A percentile compares a stretch with the other conserved stretches of the same genome.
Conservation (phyloP, 495 filamentous ascomycete species). For the Penicillium argentinense region DNA sequence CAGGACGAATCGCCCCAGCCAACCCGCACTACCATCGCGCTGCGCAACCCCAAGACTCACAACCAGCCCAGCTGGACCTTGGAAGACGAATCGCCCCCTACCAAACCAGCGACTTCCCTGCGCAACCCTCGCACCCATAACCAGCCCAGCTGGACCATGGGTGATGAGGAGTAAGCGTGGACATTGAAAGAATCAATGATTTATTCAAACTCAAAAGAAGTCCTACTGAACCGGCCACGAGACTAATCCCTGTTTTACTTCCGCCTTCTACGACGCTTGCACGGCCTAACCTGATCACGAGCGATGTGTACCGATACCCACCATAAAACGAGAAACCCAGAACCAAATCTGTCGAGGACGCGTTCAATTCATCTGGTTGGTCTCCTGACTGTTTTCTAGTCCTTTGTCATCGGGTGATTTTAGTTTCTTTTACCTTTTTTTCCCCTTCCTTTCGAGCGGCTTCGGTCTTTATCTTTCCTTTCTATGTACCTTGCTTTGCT, state of each 20-base stretch:
- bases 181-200: neutral
- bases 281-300: conserved; percentile 22
- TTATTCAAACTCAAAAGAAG: too few relatives aligned
- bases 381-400: neutral
- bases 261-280: conserved; percentile 31
- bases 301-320: conserved; percentile 31
- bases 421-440: conserved; percentile 7
- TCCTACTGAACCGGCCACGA: too few relatives aligned
- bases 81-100: conserved; percentile 59
- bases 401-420: neutral
- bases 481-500: conserved; percentile 1
- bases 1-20: conserved; percentile 61
- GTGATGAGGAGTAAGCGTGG: conserved; percentile 15
- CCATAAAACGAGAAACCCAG: conserved; percentile 7
- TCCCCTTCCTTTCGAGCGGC: neutral
- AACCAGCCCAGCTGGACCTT: conserved; percentile 29
- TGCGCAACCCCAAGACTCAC: conserved; percentile 14
- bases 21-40: conserved; percentile 21
- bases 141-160: conserved; percentile 27
- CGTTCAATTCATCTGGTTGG: neutral
- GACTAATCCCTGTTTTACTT: conserved; percentile 21
- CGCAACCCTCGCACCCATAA: conserved; percentile 21
- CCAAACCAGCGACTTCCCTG: conserved; percentile 21
- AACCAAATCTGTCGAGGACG: conserved; percentile 4
- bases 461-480: neutral